Percentiles rank a stretch among this genome's conserved stretches.
These are phyloP conservation scores for Pichia insulana DNA, from an alignment of 805 yeast species.

Conservation along the genomic window DNA sequence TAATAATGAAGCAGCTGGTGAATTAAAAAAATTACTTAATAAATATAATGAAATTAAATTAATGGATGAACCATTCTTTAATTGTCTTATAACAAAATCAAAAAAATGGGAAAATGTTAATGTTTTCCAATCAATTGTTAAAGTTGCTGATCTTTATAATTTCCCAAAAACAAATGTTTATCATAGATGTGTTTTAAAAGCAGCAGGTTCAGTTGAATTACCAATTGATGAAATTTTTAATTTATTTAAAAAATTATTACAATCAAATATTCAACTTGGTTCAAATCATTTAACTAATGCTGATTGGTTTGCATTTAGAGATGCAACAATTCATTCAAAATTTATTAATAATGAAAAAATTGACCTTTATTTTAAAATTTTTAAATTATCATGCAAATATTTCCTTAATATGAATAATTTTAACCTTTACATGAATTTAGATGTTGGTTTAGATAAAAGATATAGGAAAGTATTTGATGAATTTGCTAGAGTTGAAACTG, in stretches of 20 bases:
- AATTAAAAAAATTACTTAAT: constrained; percentile 47
- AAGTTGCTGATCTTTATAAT: constrained; percentile 49
- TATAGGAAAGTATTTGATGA: constrained; percentile 27
- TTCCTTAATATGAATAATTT: constrained; percentile 36
- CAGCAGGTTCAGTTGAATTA: constrained; percentile 53
- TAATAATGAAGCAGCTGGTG: constrained; percentile 43
- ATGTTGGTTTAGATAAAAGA: constrained; percentile 33
- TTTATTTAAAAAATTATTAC: constrained; percentile 20
- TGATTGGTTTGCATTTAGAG: constrained; percentile 79
- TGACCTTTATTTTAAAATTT: constrained; percentile 44
- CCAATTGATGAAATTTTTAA: constrained; percentile 42
- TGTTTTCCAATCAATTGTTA: constrained; percentile 56
- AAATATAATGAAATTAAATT: constrained; percentile 47
- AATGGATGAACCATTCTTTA: constrained; percentile 76
- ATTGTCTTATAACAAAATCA: constrained; percentile 59
- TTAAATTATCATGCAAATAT: constrained; percentile 40
- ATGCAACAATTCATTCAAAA: constrained; percentile 49
- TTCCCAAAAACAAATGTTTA: constrained; percentile 60
- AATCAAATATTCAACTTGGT: constrained; percentile 40
- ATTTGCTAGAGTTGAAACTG: constrained; percentile 26
- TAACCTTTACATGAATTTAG: constrained; percentile 34
- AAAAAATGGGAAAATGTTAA: constrained; percentile 56
- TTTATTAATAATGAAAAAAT: constrained; percentile 33
- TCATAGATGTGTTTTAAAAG: constrained; percentile 63
- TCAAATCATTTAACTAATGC: constrained; percentile 61